A percentile compares a stretch with the other conserved stretches of the same genome.
Conservation (phyloP, 2,329 filamentous ascomycete genomes). For the Fusarium begoniae region DNA sequence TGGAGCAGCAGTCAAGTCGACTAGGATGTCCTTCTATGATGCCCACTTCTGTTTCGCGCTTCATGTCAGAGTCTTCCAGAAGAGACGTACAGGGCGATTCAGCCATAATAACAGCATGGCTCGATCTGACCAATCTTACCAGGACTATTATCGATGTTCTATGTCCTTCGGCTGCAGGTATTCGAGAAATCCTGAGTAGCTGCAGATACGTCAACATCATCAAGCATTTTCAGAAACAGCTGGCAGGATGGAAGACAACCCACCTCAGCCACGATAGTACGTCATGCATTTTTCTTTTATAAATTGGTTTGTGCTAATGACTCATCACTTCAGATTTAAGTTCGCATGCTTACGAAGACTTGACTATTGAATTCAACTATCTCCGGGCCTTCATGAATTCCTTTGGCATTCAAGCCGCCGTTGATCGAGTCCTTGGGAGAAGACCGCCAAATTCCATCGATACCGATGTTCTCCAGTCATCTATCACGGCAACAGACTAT, state of each 20-base stretch:
- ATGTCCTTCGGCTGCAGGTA: conserved; percentile 55
- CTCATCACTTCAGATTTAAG: not conserved
- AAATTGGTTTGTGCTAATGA: accelerated
- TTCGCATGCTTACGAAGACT: not conserved
- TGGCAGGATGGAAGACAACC: conserved; percentile 3
- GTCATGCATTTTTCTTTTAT: accelerated
- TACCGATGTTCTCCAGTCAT: conserved; percentile 44
- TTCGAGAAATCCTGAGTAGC: not conserved
- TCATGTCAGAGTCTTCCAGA: not conserved
- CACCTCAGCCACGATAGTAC: conserved; percentile 3
- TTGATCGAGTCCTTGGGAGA: conserved; percentile 50
- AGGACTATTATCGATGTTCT: conserved; percentile 18
- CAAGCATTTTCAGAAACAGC: conserved; percentile 27
- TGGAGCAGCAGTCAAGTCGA: conserved; percentile 24
- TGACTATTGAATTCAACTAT: conserved; percentile 56
- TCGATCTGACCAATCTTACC: conserved; percentile 16
- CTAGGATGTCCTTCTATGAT: conserved; percentile 22
- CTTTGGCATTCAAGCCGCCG: conserved; percentile 65
- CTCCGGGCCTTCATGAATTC: conserved; percentile 55
- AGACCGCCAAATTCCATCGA: not conserved
- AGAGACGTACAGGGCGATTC: not conserved
- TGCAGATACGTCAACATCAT: conserved; percentile 20
- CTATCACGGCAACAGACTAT: conserved; percentile 58
- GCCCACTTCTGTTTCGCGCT: not conserved
- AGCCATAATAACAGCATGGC: not conserved